Conservation (phyloP, 2,329 filamentous ascomycete species). For the Aspergillus caelatus region DNA sequence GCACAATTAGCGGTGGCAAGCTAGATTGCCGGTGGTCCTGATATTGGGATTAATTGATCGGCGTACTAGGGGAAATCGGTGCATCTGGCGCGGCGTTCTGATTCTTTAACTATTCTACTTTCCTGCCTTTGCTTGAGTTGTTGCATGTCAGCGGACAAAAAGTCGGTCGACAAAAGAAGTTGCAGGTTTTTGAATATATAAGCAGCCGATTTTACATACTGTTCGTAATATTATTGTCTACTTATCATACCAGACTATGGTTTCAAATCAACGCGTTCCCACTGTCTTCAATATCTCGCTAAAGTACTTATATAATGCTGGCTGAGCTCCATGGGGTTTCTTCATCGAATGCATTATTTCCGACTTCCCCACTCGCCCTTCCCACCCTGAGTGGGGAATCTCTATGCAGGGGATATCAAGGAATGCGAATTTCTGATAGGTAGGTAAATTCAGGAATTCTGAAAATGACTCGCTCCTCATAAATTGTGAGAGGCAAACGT, state of each 20-base stretch:
- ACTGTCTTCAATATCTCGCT: neutral
- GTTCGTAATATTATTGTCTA: slow-evolving; percentile 1
- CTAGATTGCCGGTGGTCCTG: slow-evolving; percentile 31
- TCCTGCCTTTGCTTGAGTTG: neutral
- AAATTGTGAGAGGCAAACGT: neutral
- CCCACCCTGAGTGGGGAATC: neutral
- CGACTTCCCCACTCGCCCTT: neutral
- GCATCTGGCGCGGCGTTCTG: slow-evolving; percentile 2
- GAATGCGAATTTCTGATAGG: neutral
- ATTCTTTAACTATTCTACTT: neutral
- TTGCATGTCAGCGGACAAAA: slow-evolving; percentile 8
- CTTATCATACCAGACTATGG: neutral
- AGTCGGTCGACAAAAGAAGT: neutral
- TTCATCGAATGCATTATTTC: neutral
- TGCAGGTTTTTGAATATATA: slow-evolving; percentile 2
- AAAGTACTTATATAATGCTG: neutral
- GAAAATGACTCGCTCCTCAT: neutral
- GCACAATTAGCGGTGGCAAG: slow-evolving; percentile 88
- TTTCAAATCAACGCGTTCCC: neutral
- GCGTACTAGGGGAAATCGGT: neutral
- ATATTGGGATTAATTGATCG: neutral
- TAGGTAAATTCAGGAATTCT: neutral
- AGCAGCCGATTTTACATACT: neutral
- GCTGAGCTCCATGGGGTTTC: neutral
- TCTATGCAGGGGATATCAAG: neutral